A percentile compares a stretch with the other conserved stretches of the same genome.
These are phyloP conservation scores for Stevia rebaudiana DNA, from an alignment of 140 eudicot genomes.

Conservation along the genomic window DNA sequence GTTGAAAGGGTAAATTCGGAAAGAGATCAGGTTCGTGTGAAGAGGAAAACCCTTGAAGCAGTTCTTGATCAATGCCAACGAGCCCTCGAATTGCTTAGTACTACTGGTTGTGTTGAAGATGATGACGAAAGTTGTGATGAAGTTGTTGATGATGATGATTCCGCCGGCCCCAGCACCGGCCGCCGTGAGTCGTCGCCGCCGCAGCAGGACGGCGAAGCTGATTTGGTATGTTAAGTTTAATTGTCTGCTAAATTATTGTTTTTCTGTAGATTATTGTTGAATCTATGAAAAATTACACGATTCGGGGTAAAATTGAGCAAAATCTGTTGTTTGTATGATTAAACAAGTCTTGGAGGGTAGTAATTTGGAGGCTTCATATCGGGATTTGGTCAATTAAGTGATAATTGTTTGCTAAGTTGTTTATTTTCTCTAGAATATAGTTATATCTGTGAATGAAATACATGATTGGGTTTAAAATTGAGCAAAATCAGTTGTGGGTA, in stretches of 20 bases:
- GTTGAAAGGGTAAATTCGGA: conserved; percentile 30
- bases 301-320: conserved; percentile 4
- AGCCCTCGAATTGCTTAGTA: conserved; percentile 68
- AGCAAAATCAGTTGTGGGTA: not conserved
- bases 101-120: conserved; percentile 39
- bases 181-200: conserved; percentile 20
- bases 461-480: conserved; percentile 9
- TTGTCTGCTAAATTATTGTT: not conserved
- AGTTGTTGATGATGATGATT: conserved; percentile 17
- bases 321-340: not conserved
- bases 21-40: conserved; percentile 54
- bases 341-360: no score
- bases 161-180: conserved; percentile 12
- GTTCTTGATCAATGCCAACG: conserved; percentile 78
- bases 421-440: not conserved
- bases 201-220: conserved; percentile 47
- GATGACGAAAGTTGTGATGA: conserved; percentile 30
- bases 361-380: no score
- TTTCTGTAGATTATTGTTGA: not conserved
- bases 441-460: not conserved
- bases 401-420: not conserved
- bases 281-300: not conserved
- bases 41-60: conserved; percentile 78
- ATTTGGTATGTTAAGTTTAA: conserved; percentile 41
- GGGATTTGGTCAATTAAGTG: conserved; percentile 48